phyloP scores from a whole-genome alignment of 2,329 filamentous ascomycete genomes.

The Colletotrichum sp. region DNA sequence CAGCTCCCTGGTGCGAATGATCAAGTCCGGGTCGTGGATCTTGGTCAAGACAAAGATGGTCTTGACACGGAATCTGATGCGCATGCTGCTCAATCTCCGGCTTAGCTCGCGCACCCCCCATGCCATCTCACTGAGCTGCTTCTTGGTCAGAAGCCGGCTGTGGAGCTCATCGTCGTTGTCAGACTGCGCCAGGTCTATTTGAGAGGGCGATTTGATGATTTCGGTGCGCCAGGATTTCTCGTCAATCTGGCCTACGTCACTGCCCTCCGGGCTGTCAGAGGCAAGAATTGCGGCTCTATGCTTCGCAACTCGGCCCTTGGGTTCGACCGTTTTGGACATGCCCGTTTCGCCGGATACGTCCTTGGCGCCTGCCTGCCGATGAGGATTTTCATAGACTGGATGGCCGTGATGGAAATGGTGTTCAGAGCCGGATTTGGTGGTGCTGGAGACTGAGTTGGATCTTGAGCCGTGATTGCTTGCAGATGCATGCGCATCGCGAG shows the following conservation, averaged over 20 bases:
- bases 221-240: slow-evolving; percentile 59
- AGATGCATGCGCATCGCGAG: slow-evolving; percentile 25
- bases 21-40: slow-evolving; percentile 82
- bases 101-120: slow-evolving; percentile 93
- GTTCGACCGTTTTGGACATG: slow-evolving; percentile 35
- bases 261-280: slow-evolving; percentile 46
- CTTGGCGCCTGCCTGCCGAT: slow-evolving; percentile 9
- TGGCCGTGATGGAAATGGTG: slow-evolving; percentile 31
- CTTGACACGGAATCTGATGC: slow-evolving; percentile 80
- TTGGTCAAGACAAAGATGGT: slow-evolving; percentile 91
- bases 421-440: slow-evolving; percentile 7
- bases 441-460: slow-evolving; percentile 9
- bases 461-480: slow-evolving; percentile 29
- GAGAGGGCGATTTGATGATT: slow-evolving; percentile 48
- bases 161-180: slow-evolving; percentile 44
- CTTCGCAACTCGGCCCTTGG: slow-evolving; percentile 62
- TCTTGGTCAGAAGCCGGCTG: slow-evolving; percentile 87
- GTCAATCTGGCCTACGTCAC: slow-evolving; percentile 58
- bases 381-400: slow-evolving; percentile 26
- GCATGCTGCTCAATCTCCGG: slow-evolving; percentile 82
- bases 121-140: slow-evolving; percentile 95
- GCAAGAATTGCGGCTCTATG: slow-evolving; percentile 64
- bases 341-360: slow-evolving; percentile 31
- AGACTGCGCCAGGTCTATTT: slow-evolving; percentile 38
- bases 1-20: slow-evolving; percentile 78